phyloP scores from a whole-genome alignment of 176 grass and related monocot species.

The Eremochloa ophiuroides region DNA sequence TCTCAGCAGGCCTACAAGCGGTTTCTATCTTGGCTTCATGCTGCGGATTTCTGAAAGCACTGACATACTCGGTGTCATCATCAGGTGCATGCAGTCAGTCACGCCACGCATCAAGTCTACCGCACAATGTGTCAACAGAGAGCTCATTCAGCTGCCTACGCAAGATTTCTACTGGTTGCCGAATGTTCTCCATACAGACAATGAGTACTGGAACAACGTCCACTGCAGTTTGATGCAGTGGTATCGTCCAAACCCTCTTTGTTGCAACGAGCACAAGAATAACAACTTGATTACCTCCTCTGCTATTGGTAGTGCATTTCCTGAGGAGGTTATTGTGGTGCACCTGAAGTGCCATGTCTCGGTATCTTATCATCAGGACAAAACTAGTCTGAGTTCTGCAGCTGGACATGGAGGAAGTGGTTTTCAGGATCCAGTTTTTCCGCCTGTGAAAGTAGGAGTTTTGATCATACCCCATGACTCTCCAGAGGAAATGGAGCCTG shows the following conservation, averaged over 20 bases:
- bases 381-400: no score
- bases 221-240: not conserved
- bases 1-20: not conserved
- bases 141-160: not conserved
- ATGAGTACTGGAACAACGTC: constrained; percentile 5
- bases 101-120: not conserved
- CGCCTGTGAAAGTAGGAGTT: no score
- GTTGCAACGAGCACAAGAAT: no score
- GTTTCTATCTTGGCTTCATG: not conserved
- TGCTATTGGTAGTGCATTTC: no score
- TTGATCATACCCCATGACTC: not conserved
- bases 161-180: constrained; percentile 7
- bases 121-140: not conserved
- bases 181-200: not conserved
- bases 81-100: not conserved
- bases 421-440: no score
- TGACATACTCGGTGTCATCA: not conserved
- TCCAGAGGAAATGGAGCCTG: not conserved
- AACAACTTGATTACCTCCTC: no score
- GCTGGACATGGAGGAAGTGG: not conserved
- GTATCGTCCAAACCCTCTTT: not conserved
- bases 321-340: no score
- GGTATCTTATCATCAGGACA: no score
- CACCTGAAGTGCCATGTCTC: no score
- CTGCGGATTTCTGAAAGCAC: constrained; percentile 1